phyloP scores from a whole-genome alignment of 352 stramenopile species.

The Ophiocytium majus region DNA sequence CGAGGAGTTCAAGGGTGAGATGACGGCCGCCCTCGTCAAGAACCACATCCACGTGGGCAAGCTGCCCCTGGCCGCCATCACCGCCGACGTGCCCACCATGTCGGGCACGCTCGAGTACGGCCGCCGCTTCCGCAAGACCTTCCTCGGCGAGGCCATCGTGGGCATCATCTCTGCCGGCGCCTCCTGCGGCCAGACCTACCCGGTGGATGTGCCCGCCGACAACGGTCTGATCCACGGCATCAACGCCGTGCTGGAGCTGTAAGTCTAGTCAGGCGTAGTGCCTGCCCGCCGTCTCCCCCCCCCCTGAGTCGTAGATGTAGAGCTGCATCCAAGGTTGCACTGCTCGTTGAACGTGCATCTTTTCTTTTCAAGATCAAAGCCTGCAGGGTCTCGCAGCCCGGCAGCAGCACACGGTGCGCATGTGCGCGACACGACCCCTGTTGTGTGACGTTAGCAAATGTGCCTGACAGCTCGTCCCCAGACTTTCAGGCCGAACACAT shows the following conservation, averaged over 20 bases:
- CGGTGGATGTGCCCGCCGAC: conserved; percentile 59
- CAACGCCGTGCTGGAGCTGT: conserved; percentile 36
- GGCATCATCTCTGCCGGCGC: conserved; percentile 60
- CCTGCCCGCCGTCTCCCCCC: not conserved
- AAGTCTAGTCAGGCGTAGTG: not conserved
- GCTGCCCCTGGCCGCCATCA: conserved; percentile 51
- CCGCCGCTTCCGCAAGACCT: conserved; percentile 62
- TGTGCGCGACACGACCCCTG: too few relatives aligned
- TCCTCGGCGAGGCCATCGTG: conserved; percentile 65
- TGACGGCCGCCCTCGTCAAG: conserved; percentile 59
- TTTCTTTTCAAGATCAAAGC: too few relatives aligned
- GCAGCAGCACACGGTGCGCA: too few relatives aligned
- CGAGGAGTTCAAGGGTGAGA: conserved; percentile 55
- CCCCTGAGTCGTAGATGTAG: not conserved
- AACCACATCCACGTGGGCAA: conserved; percentile 61
- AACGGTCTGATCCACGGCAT: conserved; percentile 65
- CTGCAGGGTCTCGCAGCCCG: too few relatives aligned
- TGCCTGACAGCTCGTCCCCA: too few relatives aligned
- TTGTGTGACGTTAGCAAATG: too few relatives aligned
- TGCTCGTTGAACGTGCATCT: not conserved
- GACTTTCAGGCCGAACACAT: too few relatives aligned
- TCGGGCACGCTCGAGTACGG: conserved; percentile 59
- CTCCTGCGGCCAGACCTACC: conserved; percentile 46
- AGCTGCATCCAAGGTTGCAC: not conserved
- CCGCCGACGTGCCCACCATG: conserved; percentile 56